These are phyloP conservation scores for Neurospora pannonica DNA, from an alignment of 495 filamentous ascomycete species.

Conservation along the genomic window DNA sequence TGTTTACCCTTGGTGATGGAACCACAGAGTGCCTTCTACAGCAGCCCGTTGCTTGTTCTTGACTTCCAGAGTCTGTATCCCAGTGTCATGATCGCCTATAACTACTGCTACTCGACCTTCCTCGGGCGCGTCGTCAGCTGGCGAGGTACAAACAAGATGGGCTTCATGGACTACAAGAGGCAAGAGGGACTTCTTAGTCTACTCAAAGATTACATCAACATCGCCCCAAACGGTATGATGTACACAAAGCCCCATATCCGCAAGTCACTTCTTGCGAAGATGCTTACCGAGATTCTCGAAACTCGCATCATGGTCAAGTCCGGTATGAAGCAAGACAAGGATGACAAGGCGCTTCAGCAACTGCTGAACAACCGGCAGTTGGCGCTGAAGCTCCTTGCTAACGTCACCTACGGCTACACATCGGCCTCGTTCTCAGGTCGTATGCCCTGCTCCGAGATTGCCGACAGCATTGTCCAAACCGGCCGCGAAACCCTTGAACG, in stretches of 20 bases:
- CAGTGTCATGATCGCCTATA: slow-evolving; percentile 98
- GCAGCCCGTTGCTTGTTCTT: slow-evolving; percentile 76
- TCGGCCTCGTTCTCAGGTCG: slow-evolving; percentile 91
- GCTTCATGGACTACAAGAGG: slow-evolving; percentile 75
- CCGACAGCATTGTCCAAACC: slow-evolving; percentile 95
- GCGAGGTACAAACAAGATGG: slow-evolving; percentile 91
- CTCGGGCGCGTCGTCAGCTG: slow-evolving; percentile 76
- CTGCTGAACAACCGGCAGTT: slow-evolving; percentile 90
- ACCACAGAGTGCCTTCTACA: slow-evolving; percentile 90
- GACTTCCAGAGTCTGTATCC: slow-evolving; percentile 97
- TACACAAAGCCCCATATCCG: slow-evolving; percentile 79
- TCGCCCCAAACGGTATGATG: slow-evolving; percentile 94
- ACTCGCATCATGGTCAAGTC: slow-evolving; percentile 97
- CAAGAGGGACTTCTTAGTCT: slow-evolving; percentile 66
- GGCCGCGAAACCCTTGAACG: slow-evolving; percentile 90
- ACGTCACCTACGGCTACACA: slow-evolving; percentile 97
- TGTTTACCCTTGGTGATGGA: slow-evolving; percentile 97
- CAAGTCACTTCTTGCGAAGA: slow-evolving; percentile 87
- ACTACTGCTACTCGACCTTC: slow-evolving; percentile 98
- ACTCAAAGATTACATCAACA: slow-evolving; percentile 78
- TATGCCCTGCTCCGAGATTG: slow-evolving; percentile 97
- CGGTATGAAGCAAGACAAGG: slow-evolving; percentile 91
- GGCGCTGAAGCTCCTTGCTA: slow-evolving; percentile 93
- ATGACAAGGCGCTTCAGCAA: slow-evolving; percentile 77
- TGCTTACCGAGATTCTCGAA: slow-evolving; percentile 92